phyloP scores from a whole-genome alignment of 345 rosid genomes.

The Garcia nutans region DNA sequence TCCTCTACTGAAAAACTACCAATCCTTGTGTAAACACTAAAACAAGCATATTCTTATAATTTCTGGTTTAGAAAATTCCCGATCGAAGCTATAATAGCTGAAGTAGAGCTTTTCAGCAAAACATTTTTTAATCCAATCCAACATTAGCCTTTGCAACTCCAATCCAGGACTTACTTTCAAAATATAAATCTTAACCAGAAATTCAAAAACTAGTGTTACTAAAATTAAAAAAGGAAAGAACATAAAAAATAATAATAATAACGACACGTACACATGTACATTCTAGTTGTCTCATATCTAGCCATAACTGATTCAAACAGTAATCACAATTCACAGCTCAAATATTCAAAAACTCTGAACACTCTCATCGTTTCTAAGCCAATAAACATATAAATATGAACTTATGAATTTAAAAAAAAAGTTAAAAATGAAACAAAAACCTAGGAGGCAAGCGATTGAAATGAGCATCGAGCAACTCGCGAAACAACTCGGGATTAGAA shows the following conservation, averaged over 20 bases:
- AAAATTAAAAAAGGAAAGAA: too few species aligned
- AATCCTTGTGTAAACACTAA: background rate
- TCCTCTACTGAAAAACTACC: background rate
- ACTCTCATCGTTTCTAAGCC: background rate
- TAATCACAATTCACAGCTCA: too few species aligned
- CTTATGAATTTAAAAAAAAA: background rate
- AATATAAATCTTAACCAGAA: too few species aligned
- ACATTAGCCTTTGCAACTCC: background rate
- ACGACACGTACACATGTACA: too few species aligned
- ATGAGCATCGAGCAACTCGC: constrained; percentile 55
- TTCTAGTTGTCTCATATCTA: too few species aligned
- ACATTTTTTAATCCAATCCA: background rate
- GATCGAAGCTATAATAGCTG: background rate
- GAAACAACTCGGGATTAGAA: constrained; percentile 50
- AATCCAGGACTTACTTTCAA: background rate
- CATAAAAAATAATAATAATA: too few species aligned
- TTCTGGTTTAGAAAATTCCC: background rate
- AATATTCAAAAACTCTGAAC: background rate
- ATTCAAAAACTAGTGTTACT: background rate
- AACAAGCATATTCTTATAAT: background rate
- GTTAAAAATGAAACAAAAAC: too few species aligned
- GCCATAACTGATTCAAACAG: too few species aligned
- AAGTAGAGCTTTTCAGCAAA: background rate
- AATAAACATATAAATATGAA: background rate
- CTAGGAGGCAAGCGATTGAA: constrained; percentile 69